phyloP scores from a whole-genome alignment of 164 flowering plant species.

The Platanus orientalis region DNA sequence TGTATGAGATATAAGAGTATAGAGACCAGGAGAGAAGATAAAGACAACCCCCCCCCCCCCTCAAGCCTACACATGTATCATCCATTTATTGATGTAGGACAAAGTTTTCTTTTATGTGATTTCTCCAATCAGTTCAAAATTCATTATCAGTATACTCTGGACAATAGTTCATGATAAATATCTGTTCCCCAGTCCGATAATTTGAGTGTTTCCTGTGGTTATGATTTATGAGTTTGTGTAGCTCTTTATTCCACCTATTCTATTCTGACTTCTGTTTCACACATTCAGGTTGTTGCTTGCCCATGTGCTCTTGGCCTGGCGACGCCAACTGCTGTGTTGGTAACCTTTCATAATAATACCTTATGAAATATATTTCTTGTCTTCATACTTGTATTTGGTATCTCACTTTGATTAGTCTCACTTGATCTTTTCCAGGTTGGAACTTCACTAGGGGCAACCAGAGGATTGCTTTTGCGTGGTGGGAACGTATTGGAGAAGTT shows the following conservation, averaged over 20 bases:
- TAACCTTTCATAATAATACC: conserved; percentile 18
- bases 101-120: no score
- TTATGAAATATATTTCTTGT: background rate
- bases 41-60: no score
- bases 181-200: no score
- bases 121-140: background rate
- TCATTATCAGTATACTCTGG: background rate
- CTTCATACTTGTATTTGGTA: background rate
- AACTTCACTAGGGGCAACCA: conserved; percentile 92
- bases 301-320: conserved; percentile 99
- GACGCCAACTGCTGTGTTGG: conserved; percentile 97
- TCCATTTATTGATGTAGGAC: no score
- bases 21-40: no score
- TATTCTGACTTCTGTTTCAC: conserved; percentile 10
- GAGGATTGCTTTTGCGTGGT: conserved; percentile 93
- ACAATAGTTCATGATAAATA: no score
- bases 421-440: conserved; percentile 57
- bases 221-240: background rate
- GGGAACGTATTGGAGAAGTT: conserved; percentile 85
- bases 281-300: conserved; percentile 85
- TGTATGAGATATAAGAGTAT: no score
- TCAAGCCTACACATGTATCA: no score
- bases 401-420: background rate
- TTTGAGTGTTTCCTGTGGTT: background rate
- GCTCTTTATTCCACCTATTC: background rate